Evolutionary conservation across 805 yeast genomes (phyloP).

Genomic region (Metschnikowia cubensis): DNA sequence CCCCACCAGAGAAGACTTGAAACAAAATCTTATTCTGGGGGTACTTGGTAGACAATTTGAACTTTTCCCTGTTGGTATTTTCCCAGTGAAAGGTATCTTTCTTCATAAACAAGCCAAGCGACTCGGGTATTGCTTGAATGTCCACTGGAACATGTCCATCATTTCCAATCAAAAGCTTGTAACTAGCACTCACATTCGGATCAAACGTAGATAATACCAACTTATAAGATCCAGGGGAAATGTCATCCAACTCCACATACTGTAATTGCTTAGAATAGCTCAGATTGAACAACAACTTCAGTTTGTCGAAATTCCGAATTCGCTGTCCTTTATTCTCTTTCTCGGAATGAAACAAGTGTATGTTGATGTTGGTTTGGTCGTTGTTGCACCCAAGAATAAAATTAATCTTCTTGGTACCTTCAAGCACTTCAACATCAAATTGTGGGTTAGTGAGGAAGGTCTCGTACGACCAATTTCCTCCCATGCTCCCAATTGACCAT

Average conservation of each 20-base stretch:
- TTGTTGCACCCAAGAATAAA: slow-evolving; percentile 15
- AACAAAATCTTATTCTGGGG: slow-evolving; percentile 22
- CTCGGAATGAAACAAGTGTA: slow-evolving; percentile 43
- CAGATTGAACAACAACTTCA: slow-evolving; percentile 24
- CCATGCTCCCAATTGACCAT: slow-evolving; percentile 46
- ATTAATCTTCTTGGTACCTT: slow-evolving; percentile 12
- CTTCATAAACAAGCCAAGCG: slow-evolving; percentile 35
- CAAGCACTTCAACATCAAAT: slow-evolving; percentile 27
- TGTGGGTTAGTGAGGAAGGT: slow-evolving; percentile 56
- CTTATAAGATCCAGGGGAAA: slow-evolving; percentile 39
- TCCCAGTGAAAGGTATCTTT: slow-evolving; percentile 35
- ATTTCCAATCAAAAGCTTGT: slow-evolving; percentile 29
- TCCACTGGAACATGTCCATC: slow-evolving; percentile 8
- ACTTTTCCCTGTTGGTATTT: slow-evolving; percentile 35
- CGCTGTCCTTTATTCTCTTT: slow-evolving; percentile 19
- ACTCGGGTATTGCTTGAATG: slow-evolving; percentile 18
- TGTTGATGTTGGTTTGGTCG: slow-evolving; percentile 29
- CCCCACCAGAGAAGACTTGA: slow-evolving; percentile 23
- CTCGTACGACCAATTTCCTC: slow-evolving; percentile 52
- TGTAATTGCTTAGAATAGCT: slow-evolving; percentile 37
- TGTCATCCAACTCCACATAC: slow-evolving; percentile 14
- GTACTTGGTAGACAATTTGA: slow-evolving; percentile 22
- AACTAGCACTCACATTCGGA: slow-evolving; percentile 25
- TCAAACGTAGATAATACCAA: slow-evolving; percentile 46
- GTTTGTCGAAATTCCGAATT: slow-evolving; percentile 21